Evolutionary conservation across 1,139 yeast genomes (phyloP).

Genomic region (Pichia sp.): DNA sequence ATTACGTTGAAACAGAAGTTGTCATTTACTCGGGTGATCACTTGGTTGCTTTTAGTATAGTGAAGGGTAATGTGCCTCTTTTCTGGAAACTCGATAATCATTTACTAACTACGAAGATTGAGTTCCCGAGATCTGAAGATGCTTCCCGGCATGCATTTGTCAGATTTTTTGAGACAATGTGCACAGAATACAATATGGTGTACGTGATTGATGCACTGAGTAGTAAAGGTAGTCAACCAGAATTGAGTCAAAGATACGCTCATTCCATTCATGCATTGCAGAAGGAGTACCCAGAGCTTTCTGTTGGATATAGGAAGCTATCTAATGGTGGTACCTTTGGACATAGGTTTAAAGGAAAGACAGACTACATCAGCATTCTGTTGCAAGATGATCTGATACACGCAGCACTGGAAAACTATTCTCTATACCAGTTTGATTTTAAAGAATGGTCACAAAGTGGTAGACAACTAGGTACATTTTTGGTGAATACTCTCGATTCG

Average conservation of each 20-base stretch:
- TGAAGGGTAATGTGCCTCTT: conserved; percentile 65
- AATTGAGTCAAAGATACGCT: conserved; percentile 31
- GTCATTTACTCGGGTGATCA: conserved; percentile 57
- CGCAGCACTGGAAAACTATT: conserved; percentile 42
- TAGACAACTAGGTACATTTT: conserved; percentile 61
- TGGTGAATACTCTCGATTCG: conserved; percentile 63
- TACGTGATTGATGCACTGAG: conserved; percentile 49
- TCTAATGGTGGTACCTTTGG: conserved; percentile 21
- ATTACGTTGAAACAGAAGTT: conserved; percentile 92
- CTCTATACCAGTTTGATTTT: conserved; percentile 57
- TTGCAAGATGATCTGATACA: conserved; percentile 10
- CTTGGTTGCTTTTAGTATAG: conserved; percentile 51
- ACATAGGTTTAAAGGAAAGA: conserved; percentile 7
- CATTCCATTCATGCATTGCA: conserved; percentile 21
- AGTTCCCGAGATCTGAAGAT: conserved; percentile 52
- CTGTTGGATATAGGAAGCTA: conserved; percentile 27
- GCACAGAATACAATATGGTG: conserved; percentile 56
- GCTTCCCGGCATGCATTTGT: conserved; percentile 60
- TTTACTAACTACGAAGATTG: conserved; percentile 42
- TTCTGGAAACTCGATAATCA: conserved; percentile 55
- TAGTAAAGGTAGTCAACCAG: conserved; percentile 32
- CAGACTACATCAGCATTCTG: conserved; percentile 9
- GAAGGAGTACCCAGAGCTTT: conserved; percentile 8
- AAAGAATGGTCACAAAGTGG: conserved; percentile 44
- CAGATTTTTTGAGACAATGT: conserved; percentile 53